These are phyloP conservation scores for Diplodia intermedia DNA, from an alignment of 2,329 filamentous ascomycete genomes.

Conservation along the genomic window DNA sequence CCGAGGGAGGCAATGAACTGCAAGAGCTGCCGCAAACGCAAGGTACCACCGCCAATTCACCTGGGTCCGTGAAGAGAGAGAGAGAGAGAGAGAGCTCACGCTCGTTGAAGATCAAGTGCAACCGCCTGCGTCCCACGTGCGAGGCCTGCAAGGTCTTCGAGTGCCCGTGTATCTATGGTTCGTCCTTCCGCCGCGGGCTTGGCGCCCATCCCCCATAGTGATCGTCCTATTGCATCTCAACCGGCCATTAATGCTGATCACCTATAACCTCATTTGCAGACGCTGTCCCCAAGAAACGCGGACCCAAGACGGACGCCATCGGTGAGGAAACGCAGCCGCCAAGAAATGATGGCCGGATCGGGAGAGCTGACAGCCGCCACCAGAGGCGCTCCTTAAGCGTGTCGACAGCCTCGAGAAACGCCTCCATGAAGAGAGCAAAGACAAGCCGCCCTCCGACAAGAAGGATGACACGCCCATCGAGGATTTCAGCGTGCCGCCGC, in stretches of 20 bases:
- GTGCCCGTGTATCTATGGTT: constrained; percentile 87
- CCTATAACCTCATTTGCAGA: constrained; percentile 58
- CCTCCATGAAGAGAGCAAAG: constrained; percentile 65
- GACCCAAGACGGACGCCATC: constrained; percentile 87
- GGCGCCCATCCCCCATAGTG: constrained; percentile 31
- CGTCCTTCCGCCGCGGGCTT: constrained; percentile 33
- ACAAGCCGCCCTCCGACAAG: constrained; percentile 41
- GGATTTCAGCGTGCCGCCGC: constrained; percentile 26
- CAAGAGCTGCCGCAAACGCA: constrained; percentile 91
- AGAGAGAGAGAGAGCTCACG: constrained; percentile 11
- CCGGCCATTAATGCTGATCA: constrained; percentile 29
- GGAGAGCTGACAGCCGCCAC: not conserved
- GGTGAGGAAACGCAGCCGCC: constrained; percentile 54
- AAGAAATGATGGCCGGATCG: not conserved
- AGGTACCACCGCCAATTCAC: constrained; percentile 62
- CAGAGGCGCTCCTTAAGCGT: constrained; percentile 73
- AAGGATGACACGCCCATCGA: constrained; percentile 19
- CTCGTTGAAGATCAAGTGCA: constrained; percentile 80
- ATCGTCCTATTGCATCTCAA: constrained; percentile 26
- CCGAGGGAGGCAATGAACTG: constrained; percentile 93
- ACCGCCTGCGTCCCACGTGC: constrained; percentile 80
- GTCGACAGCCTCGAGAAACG: constrained; percentile 85
- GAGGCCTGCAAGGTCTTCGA: constrained; percentile 91
- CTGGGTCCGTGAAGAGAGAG: constrained; percentile 28
- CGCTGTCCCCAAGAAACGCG: constrained; percentile 86